Evolutionary conservation across 2,329 filamentous ascomycete species (phyloP).

Genomic region (Trichoderma semiorbis): DNA sequence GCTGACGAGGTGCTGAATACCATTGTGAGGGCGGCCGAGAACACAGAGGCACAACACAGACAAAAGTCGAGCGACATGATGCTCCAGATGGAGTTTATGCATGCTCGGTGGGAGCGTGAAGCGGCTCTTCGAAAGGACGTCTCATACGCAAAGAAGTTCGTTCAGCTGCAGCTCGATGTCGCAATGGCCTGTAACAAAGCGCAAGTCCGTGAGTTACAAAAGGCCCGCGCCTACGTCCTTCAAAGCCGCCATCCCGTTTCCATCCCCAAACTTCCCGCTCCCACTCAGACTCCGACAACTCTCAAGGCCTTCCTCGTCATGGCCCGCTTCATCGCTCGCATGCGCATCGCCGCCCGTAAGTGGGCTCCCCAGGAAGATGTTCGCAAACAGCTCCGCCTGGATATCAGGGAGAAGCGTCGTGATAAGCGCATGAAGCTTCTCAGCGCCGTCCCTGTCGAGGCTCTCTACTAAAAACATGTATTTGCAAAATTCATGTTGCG

Average conservation of each 20-base stretch:
- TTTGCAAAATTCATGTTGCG: background rate
- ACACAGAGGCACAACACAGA: constrained; percentile 65
- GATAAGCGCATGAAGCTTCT: constrained; percentile 41
- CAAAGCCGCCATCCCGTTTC: constrained; percentile 37
- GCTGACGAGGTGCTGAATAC: constrained; percentile 50
- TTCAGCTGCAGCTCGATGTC: constrained; percentile 74
- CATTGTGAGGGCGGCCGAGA: constrained; percentile 55
- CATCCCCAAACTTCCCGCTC: constrained; percentile 26
- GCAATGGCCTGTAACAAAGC: constrained; percentile 91
- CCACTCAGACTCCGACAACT: constrained; percentile 26
- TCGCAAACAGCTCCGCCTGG: constrained; percentile 46
- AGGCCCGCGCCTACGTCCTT: constrained; percentile 59
- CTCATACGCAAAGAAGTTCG: constrained; percentile 81
- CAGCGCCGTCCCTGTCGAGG: constrained; percentile 39
- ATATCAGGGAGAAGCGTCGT: constrained; percentile 45
- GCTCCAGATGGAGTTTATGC: constrained; percentile 88
- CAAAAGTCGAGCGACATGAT: constrained; percentile 77
- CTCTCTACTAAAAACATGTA: background rate
- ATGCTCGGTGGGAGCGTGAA: constrained; percentile 76
- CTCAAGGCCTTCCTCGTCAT: constrained; percentile 46
- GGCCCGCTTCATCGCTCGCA: constrained; percentile 52
- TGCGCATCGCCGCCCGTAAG: constrained; percentile 44
- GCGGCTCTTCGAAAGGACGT: constrained; percentile 74
- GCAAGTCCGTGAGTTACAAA: constrained; percentile 78
- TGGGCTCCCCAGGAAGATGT: constrained; percentile 53